phyloP scores from a whole-genome alignment of 306 rosid genomes.

The Crataegus laevigata region DNA sequence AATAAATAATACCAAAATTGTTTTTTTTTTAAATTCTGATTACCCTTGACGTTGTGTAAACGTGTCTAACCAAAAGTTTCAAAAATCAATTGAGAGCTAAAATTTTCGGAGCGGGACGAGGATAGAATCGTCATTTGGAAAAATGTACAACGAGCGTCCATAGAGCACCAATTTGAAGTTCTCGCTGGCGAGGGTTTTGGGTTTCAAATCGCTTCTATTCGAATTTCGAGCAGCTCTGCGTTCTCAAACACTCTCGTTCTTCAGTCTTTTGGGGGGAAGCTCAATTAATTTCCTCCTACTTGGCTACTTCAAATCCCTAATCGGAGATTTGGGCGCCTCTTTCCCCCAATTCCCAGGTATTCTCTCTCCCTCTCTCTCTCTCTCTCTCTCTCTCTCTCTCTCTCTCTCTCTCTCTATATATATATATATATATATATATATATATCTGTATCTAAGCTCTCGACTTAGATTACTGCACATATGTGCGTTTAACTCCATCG shows the following conservation, averaged over 20 bases:
- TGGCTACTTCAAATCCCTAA: slow-evolving; percentile 7
- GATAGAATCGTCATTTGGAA: slow-evolving; percentile 3
- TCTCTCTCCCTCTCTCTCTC: slow-evolving; percentile 15
- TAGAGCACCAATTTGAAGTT: neutral
- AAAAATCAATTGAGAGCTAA: neutral
- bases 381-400: too few species aligned
- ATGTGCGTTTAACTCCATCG: neutral
- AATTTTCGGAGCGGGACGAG: neutral
- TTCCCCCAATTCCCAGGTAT: slow-evolving; percentile 22
- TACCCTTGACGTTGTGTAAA: too few species aligned
- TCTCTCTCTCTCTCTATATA: too few species aligned
- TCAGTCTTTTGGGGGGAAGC: neutral
- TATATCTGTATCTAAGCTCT: too few species aligned
- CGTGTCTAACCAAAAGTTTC: neutral
- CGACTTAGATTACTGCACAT: neutral
- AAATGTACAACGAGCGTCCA: too few species aligned
- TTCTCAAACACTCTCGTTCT: neutral
- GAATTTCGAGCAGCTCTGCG: neutral
- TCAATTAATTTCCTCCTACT: neutral
- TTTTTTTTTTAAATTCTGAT: too few species aligned
- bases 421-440: too few species aligned
- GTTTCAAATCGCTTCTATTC: slow-evolving; percentile 12
- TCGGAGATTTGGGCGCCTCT: neutral
- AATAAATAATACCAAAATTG: too few species aligned
- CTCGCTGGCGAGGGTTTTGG: slow-evolving; percentile 19